Evolutionary conservation across 306 rosid genomes (phyloP).

Genomic region (Gillenia trifoliata): DNA sequence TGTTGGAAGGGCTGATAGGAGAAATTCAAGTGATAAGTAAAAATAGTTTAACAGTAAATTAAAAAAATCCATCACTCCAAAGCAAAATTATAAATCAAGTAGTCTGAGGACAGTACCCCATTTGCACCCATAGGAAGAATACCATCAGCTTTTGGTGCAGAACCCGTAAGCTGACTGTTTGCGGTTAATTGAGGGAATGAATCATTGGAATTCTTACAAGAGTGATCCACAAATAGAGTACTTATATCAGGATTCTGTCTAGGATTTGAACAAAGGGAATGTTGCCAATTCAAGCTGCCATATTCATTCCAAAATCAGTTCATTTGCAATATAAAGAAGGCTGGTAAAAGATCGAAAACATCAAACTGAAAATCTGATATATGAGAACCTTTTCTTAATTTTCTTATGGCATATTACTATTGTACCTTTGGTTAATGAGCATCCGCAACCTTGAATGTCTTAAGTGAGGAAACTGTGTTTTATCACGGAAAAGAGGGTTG

Average conservation of each 20-base stretch:
- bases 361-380: not conserved
- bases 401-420: not conserved
- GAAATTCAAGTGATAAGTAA: not conserved
- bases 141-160: constrained; percentile 67
- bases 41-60: not conserved
- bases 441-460: constrained; percentile 31
- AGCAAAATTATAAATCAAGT: constrained; percentile 8
- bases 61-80: not conserved
- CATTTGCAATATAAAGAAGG: not conserved
- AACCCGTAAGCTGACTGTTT: constrained; percentile 53
- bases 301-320: constrained; percentile 22
- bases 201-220: constrained; percentile 77
- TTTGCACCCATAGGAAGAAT: constrained; percentile 75
- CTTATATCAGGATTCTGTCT: constrained; percentile 87
- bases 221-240: constrained; percentile 87
- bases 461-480: constrained; percentile 29
- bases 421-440: constrained; percentile 44
- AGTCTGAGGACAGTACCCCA: constrained; percentile 54
- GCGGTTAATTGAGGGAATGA: constrained; percentile 73
- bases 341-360: not conserved
- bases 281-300: constrained; percentile 98
- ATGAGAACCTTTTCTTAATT: not conserved
- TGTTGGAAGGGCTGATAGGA: constrained; percentile 64
- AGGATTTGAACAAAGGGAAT: constrained; percentile 76
- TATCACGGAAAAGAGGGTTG: constrained; percentile 36